Percentiles rank a stretch among this genome's conserved stretches.
Evolutionary conservation across 805 yeast genomes (phyloP).

Genomic region (Sungouiozyma ichnusensis): DNA sequence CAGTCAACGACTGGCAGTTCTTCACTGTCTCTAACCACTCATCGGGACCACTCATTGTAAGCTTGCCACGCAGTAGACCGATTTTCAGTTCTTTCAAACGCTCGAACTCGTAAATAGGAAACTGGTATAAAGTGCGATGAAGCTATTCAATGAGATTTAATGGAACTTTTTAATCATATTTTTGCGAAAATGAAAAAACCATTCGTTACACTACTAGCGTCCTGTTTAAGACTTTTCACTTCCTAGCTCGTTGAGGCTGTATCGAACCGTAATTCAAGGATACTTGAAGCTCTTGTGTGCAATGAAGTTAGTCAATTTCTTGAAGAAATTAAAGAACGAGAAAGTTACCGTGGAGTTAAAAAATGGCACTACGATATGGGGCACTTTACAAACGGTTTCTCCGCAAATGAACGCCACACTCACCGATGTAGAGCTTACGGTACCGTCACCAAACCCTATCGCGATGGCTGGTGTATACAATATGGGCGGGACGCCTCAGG

Average conservation of each 20-base stretch:
- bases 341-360: conserved; percentile 85
- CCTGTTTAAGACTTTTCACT: no score
- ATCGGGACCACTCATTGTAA: conserved; percentile 67
- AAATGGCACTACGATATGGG: conserved; percentile 80
- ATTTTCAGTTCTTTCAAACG: no score
- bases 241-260: no score
- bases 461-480: conserved; percentile 21
- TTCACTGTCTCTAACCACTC: conserved; percentile 92
- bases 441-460: conserved; percentile 22
- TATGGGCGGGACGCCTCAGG: conserved; percentile 8
- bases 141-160: no score
- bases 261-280: no score
- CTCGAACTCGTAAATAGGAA: no score
- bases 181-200: no score
- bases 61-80: no score
- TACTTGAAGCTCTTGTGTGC: no score
- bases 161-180: no score
- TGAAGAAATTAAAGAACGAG: conserved; percentile 78
- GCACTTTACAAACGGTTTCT: conserved; percentile 73
- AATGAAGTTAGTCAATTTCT: conserved; percentile 37
- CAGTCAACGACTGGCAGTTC: conserved; percentile 80
- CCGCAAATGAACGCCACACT: conserved; percentile 86
- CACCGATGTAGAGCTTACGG: conserved; percentile 69
- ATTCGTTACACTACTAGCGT: no score
- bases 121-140: no score